Conservation (phyloP, 164 flowering plant genomes). For the Liquidambar formosana region DNA sequence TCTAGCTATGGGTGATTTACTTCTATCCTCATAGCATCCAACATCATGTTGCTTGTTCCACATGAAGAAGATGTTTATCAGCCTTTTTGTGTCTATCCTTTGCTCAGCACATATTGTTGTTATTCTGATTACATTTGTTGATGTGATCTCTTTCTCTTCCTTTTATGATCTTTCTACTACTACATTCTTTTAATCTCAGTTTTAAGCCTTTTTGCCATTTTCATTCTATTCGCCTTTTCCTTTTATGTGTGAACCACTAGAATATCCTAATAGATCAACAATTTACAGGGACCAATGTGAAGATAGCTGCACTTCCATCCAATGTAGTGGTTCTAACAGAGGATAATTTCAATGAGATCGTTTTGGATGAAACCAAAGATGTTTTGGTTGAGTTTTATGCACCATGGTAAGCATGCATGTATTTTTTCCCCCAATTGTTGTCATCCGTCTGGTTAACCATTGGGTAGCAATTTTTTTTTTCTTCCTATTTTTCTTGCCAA, state of each 20-base stretch:
- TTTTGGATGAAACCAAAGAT: conserved; percentile 78
- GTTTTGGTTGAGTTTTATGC: conserved; percentile 98
- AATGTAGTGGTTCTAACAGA: conserved; percentile 72
- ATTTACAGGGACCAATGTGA: conserved; percentile 83
- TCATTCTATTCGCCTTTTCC: neutral
- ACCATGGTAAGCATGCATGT: conserved; percentile 66
- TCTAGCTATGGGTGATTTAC: too few species aligned
- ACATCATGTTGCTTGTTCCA: too few species aligned
- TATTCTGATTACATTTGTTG: too few species aligned
- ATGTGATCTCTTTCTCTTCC: too few species aligned
- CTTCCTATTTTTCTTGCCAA: neutral
- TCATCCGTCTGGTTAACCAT: too few species aligned
- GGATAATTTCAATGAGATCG: conserved; percentile 76
- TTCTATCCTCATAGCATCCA: too few species aligned
- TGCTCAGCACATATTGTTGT: too few species aligned
- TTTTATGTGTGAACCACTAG: neutral
- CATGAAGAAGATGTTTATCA: too few species aligned
- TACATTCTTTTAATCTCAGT: neutral
- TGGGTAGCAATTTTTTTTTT: too few species aligned
- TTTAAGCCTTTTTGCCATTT: neutral
- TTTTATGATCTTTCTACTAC: neutral
- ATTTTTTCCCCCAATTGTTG: neutral
- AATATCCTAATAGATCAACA: neutral
- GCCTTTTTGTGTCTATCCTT: too few species aligned
- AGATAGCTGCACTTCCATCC: conserved; percentile 72